Percentiles rank a stretch among this genome's conserved stretches.
phyloP scores from a whole-genome alignment of 768 basidiomycete species.

The Coprinopsis cinerea region DNA sequence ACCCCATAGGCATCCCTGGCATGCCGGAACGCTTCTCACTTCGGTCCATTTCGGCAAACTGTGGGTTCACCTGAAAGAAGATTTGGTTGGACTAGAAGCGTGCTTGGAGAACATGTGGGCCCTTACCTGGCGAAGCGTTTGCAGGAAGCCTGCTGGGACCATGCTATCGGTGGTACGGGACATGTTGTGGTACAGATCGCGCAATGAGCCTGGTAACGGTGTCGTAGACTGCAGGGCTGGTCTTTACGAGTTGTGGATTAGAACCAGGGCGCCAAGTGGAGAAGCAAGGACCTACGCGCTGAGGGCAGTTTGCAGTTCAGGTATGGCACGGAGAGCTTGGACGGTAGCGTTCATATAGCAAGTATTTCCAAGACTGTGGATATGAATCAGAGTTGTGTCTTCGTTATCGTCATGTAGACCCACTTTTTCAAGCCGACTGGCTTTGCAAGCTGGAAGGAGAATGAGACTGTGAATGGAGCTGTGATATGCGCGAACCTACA shows the following conservation, averaged over 20 bases:
- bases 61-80: constrained; percentile 58
- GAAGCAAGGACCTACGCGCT: constrained; percentile 37
- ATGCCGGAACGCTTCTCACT: constrained; percentile 30
- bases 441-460: constrained; percentile 53
- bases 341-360: constrained; percentile 98
- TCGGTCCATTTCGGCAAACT: constrained; percentile 75
- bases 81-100: background rate
- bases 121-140: constrained; percentile 52
- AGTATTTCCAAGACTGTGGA: constrained; percentile 74
- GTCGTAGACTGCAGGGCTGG: constrained; percentile 34
- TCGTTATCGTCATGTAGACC: constrained; percentile 14
- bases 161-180: constrained; percentile 67
- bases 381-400: background rate
- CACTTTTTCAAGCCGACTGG: constrained; percentile 82
- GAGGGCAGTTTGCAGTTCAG: constrained; percentile 78
- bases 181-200: constrained; percentile 72
- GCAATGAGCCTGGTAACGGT: constrained; percentile 46
- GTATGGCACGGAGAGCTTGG: constrained; percentile 89
- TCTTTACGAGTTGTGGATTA: constrained; percentile 15
- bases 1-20: constrained; percentile 39
- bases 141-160: constrained; percentile 64
- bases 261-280: background rate
- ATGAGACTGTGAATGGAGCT: constrained; percentile 6
- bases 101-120: background rate
- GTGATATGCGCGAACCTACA: constrained; percentile 35